Evolutionary conservation across 768 basidiomycete species (phyloP), one percentile per base, ranked within the genome.

Genomic region (Termitomyces sp.): DNA sequence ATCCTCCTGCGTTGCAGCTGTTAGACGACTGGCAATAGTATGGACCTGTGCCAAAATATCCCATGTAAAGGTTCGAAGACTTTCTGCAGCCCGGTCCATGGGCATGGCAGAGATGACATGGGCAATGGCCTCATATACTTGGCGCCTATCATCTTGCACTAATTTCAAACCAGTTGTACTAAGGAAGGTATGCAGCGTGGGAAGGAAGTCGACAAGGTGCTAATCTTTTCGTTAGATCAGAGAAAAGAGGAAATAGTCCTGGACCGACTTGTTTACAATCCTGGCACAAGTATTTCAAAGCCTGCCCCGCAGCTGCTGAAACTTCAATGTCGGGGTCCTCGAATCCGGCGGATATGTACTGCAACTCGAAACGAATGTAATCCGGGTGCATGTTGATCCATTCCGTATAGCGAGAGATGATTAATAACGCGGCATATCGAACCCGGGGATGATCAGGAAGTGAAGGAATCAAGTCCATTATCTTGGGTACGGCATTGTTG

Each of bases 21-120:
- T 75, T 2, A 79, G 63, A 64, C 87, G 84, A 44, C 58, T 75
- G 1, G 85, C 75, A 19, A 88, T 64, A 0, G 78, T 70, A 68
- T 95, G 92, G 8, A 97, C 80, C 57, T 84, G 79, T 17, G 85
- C 77, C 23, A 99, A 76, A 55, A 97, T 85, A 62, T 95, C 95
- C 61, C 89, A 73, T 30, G 89, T 84, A 69, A 99, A 99, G 14
- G 86, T 85, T 59, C 86, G 85, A 43, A 99, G 81, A 1, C 91
- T 93, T 62, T 85, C 83, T 0, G 94, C 91, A 11, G 93, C 93
- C 58, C 85, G 83, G 52, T 86, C 83, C 79, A 95, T 89, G 2
- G 90, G 85, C 94, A 98, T 98, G 0, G 87, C 89, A 47, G 89
- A 90, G 55, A 99, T 95, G 54, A 99, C 91, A 71, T 91, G 86